Evolutionary conservation across 306 rosid species (phyloP), one percentile per base, ranked within the genome.

Genomic region (Coriaria nepalensis): DNA sequence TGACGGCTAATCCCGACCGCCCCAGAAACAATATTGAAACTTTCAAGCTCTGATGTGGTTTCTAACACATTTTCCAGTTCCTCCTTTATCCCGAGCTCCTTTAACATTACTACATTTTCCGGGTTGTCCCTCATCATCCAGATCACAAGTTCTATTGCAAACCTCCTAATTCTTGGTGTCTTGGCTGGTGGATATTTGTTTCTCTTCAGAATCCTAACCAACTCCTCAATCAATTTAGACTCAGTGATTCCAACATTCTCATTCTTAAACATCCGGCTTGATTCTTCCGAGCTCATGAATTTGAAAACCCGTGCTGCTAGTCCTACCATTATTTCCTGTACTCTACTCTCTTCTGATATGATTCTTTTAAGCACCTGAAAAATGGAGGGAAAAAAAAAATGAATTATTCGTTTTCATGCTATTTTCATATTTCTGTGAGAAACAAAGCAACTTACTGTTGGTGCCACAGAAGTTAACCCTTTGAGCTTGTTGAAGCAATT

Each of bases 1-100:
- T 92, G 96, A 33, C 94, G 68, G 76, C 78, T 85, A 61, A 85
- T 43, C 48, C 96, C 96, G 4, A 85, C 87, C 2, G 83, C 69
- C 11, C 98, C 98, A 5, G 98, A 92, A 79, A 92, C 77, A 52
- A 82, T 69, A 53, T 82, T 85, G 59, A 85, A 92, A 75, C 96
- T 82, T 76, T 92, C 96, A n/a, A 92, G 73, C 73, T 92, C 98
- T 56, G 98, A 79, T 6, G 98, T 92, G 37, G 96, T 92, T 48
- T 92, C 98, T 42, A 82, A 49, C 9, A 92, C 87, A 55, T 58
- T 43, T 35, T 85, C 94, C 42, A 92, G 73, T 65, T 77, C 81
- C 60, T 61, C 63, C 51, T 72, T 83, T 75, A 77, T 52, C 54
- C 67, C 83, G 13, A 77, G 9, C 38, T 71, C 55, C 74, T 65